Percentiles rank a stretch among this genome's conserved stretches.
phyloP scores from a whole-genome alignment of 2,329 filamentous ascomycete genomes.

The Penicillium sp. region DNA sequence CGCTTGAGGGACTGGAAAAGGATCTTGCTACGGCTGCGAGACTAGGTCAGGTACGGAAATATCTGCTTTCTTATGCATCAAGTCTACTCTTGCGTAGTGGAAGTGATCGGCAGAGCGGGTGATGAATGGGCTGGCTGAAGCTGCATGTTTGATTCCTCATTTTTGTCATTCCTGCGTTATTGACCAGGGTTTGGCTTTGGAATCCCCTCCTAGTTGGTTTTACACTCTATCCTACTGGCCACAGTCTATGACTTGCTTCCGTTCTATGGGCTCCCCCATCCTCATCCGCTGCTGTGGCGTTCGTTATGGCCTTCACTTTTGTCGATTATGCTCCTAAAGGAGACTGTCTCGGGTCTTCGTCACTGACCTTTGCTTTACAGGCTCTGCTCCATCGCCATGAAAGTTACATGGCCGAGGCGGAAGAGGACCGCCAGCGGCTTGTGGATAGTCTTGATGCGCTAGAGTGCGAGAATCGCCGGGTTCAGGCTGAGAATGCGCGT shows the following conservation, averaged over 20 bases:
- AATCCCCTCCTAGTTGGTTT: slow-evolving; percentile 4
- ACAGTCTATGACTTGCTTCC: neutral
- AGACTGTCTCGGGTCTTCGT: slow-evolving; percentile 34
- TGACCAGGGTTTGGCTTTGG: neutral
- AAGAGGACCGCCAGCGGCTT: slow-evolving; percentile 73
- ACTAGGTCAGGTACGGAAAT: slow-evolving; percentile 77
- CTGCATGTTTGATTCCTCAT: slow-evolving; percentile 21
- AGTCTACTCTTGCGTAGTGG: neutral
- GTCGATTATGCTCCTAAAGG: slow-evolving; percentile 21
- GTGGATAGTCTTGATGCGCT: slow-evolving; percentile 67
- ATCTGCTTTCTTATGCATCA: slow-evolving; percentile 11
- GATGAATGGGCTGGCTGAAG: slow-evolving; percentile 11
- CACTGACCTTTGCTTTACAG: slow-evolving; percentile 73
- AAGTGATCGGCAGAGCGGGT: neutral
- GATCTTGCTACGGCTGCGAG: slow-evolving; percentile 81
- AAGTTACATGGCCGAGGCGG: slow-evolving; percentile 86
- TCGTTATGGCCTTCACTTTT: slow-evolving; percentile 26
- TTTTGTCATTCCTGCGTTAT: slow-evolving; percentile 16
- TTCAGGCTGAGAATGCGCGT: slow-evolving; percentile 70
- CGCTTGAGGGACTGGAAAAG: slow-evolving; percentile 76
- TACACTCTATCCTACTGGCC: slow-evolving; percentile 1
- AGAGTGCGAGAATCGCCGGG: slow-evolving; percentile 64
- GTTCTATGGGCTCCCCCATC: slow-evolving; percentile 26
- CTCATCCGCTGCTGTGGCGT: slow-evolving; percentile 29
- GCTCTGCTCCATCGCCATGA: slow-evolving; percentile 88